phyloP scores from a whole-genome alignment of 2,329 filamentous ascomycete genomes.

The Taxawa tesnikishii region DNA sequence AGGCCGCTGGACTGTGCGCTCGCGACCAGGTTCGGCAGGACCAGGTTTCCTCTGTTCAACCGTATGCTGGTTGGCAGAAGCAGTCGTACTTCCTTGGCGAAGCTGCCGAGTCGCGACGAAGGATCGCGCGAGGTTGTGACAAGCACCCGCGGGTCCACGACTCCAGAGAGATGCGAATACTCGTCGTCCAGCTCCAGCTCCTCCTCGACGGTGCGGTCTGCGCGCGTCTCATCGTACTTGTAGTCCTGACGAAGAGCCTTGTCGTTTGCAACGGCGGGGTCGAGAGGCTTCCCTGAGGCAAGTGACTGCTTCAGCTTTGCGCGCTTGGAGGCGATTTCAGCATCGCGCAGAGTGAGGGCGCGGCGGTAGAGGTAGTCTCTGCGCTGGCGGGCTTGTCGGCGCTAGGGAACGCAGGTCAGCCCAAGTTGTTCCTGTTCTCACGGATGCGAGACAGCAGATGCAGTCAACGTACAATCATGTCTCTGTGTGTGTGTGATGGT shows the following conservation, averaged over 20 bases:
- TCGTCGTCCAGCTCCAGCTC: conserved; percentile 74
- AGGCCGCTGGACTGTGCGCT: conserved; percentile 72
- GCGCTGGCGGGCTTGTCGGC: conserved; percentile 65
- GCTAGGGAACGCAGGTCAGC: too few relatives aligned
- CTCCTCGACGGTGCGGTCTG: conserved; percentile 54
- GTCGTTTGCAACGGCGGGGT: conserved; percentile 75
- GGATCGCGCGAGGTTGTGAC: conserved; percentile 88
- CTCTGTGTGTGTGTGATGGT: too few relatives aligned
- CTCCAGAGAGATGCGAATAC: conserved; percentile 80
- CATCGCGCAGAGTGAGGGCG: conserved; percentile 76
- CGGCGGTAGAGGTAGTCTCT: conserved; percentile 85
- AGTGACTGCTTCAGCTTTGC: conserved; percentile 77
- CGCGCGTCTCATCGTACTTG: conserved; percentile 79
- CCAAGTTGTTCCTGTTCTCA: conserved; percentile 28
- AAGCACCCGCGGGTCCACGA: conserved; percentile 77
- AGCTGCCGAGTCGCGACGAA: conserved; percentile 70
- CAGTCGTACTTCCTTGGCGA: conserved; percentile 82
- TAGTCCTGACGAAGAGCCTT: conserved; percentile 73
- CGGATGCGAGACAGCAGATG: neutral
- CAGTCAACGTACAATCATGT: too few relatives aligned
- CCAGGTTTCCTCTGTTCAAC: conserved; percentile 81
- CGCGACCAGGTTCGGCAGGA: conserved; percentile 72
- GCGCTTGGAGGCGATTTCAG: conserved; percentile 84
- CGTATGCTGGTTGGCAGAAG: conserved; percentile 76
- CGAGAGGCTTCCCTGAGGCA: conserved; percentile 77